Evolutionary conservation across 306 rosid genomes (phyloP).

Genomic region (Astragalus membranaceus): DNA sequence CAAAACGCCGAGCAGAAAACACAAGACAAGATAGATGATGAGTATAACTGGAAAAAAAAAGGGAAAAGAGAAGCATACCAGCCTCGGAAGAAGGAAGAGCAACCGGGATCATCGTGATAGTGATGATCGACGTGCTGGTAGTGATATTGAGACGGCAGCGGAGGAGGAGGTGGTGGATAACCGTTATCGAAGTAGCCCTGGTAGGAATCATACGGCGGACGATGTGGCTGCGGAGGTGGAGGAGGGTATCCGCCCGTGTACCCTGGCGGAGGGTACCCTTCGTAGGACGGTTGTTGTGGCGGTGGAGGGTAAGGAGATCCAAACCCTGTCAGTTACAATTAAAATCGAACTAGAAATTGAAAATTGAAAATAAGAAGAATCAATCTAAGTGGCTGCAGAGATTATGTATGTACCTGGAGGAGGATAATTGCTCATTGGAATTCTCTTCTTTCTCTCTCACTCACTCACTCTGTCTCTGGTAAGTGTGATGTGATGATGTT

Average conservation of each 20-base stretch:
- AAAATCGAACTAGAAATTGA: too few relatives aligned
- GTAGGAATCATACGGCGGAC: constrained; percentile 44
- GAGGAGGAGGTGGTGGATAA: constrained; percentile 47
- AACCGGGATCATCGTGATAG: constrained; percentile 36
- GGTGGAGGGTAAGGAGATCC: constrained; percentile 48
- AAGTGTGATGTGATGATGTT: too few relatives aligned
- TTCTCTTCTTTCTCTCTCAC: too few relatives aligned
- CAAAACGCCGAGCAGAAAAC: too few relatives aligned
- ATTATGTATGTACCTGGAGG: too few relatives aligned
- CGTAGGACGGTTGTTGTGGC: constrained; percentile 34
- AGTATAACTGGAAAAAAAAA: too few relatives aligned
- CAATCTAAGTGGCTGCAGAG: too few relatives aligned
- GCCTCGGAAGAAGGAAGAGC: constrained; percentile 52
- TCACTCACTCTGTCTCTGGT: too few relatives aligned
- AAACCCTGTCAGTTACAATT: constrained; percentile 20
- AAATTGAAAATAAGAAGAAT: too few relatives aligned
- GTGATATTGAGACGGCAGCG: constrained; percentile 8
- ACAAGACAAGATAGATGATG: too few relatives aligned
- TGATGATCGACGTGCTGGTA: constrained; percentile 37
- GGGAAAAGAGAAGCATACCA: constrained; percentile 36
- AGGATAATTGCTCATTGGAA: too few relatives aligned
- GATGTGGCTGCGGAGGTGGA: constrained; percentile 27
- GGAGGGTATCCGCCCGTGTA: constrained; percentile 30
- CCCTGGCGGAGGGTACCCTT: constrained; percentile 24
- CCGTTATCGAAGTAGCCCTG: constrained; percentile 70